Base-by-base conservation (phyloP, 164 flowering plant species). In the Aristolochia contorta region DNA sequence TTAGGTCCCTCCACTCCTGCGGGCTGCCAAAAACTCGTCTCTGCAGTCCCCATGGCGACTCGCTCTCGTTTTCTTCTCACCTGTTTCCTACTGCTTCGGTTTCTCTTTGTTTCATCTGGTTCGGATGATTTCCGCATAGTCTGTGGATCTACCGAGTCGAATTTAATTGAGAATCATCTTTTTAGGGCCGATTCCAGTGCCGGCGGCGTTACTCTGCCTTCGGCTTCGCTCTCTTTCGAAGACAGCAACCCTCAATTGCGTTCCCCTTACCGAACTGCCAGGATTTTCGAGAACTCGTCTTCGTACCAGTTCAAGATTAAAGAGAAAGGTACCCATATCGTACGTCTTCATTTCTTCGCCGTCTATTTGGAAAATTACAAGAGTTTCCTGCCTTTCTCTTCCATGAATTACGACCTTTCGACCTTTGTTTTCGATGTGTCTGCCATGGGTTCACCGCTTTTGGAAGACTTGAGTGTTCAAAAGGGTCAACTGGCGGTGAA, bases 81-180 rank as follows among this genome's bases (percentile, higher is more conserved):
- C 60, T 25, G 32, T 56, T 0, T 30, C 46, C 46, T 54, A 45
- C 33, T 19, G 49, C 69, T 46, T 19, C 24, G 3, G 24, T 14
- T 22, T 24, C 15, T 24, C 21, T 33, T 27, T 6, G 60, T 62
- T 53, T 78, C 32, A 55, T 59, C 74, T 32, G 78, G 78, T 5
- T 22, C 24, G 55, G 82, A 78, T 45, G 73, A 75, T 45, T 76
- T 59, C 33, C 73, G 76, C 48, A 57, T 74, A 43, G 61, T 60
- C 71, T 76, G 82, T 59, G 79, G 79, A 10, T 72, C 79, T 1
- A 66, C 23, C 64, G 21, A 51, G 2, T 63, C 57, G 19, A 54
- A 62, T 7, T 56, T 47, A 2, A 57, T 69, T 41, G 67, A 73
- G 18, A 54, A n/a, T 66, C 65, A 79, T 5, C 32, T 1, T 30